Base-by-base conservation (phyloP, 192 early-diverging fungal genomes). In the Cladochytrium replicatum region DNA sequence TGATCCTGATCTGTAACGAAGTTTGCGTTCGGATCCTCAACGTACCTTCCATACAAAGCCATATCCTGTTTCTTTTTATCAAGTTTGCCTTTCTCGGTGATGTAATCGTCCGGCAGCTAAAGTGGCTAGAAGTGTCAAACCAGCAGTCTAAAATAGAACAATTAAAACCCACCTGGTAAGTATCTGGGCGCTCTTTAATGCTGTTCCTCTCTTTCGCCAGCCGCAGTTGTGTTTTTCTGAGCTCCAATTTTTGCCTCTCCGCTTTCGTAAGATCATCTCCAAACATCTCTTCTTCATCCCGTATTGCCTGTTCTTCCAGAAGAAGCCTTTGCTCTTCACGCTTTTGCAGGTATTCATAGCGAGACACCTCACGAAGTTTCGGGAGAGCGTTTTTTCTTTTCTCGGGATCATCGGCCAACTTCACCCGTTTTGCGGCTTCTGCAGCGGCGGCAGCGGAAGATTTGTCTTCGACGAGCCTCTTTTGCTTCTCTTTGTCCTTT, bases 41-140 rank as follows among this genome's bases (percentile, higher is more conserved):
- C 81, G 63, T 99, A 99, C 23, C 93, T 72, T 58, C 71, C 67
- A 64, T 93, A 93, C 6, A 99, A 67, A 6, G 81, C 89, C 3
- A 77, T 71, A 29, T 93, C 84, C 48, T 91, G 88, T 65, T 89
- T 93, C 45, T 93, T 91, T 30, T 87, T 84, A 59, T 99, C 91
- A 37, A 98, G 82, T 52, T 96, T 93, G 46, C 95, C 95, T 63
- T 95, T 95, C 54, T 96, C 93, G 0, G 91, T 95, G 45, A 98
- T 93, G 55, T 96, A 98, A 61, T 96, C 93, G 40, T 77, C 71
- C 9, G 68, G 63, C 66, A 65, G 67, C 43, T 62, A 41, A 28
- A 11, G n/a, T n/a, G n/a, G n/a, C n/a, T n/a, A n/a, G n/a, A n/a
- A 23, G 13, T 9, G 3, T 29, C 29, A 8, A 2, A 37, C n/a